These are phyloP conservation scores for Nematocida ironsii DNA, from an alignment of 371 early-diverging fungal genomes.

Conservation along the genomic window DNA sequence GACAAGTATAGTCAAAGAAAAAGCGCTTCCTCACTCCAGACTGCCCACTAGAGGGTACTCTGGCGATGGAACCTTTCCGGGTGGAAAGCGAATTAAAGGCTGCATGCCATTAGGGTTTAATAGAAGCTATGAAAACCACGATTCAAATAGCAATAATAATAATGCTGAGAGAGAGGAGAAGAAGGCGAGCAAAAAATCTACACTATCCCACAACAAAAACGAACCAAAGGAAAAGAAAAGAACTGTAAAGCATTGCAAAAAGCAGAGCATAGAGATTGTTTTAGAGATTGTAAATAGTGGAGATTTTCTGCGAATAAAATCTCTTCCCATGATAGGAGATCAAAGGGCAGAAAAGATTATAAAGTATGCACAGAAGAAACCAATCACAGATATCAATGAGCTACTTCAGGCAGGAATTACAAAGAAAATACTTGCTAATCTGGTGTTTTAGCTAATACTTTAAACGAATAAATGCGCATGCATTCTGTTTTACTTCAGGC, in stretches of 20 bases:
- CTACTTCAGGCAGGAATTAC: conserved; percentile 35
- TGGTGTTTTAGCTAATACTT: neutral
- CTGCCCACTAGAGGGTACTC: neutral
- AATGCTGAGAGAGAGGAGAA: conserved; percentile 3
- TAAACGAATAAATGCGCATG: neutral
- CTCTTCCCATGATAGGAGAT: conserved; percentile 73
- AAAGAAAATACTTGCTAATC: conserved; percentile 38
- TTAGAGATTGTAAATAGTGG: conserved; percentile 72
- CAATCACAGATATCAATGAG: conserved; percentile 16
- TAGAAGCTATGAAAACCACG: neutral
- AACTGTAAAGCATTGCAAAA: conserved; percentile 1
- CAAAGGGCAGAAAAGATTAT: conserved; percentile 73
- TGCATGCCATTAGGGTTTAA: neutral
- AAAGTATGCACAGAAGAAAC: conserved; percentile 66
- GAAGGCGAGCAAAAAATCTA: neutral
- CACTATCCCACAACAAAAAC: neutral
- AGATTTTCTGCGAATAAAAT: conserved; percentile 72
- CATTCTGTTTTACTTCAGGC: too few species aligned
- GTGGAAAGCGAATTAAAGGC: neutral
- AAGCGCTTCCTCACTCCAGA: neutral
- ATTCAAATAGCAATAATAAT: neutral
- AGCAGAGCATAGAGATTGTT: conserved; percentile 43
- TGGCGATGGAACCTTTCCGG: neutral
- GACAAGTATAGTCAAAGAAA: conserved; percentile 7
- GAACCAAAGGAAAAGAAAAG: neutral